Evolutionary conservation across 306 rosid species (phyloP).

Genomic region (Casuarina glauca): DNA sequence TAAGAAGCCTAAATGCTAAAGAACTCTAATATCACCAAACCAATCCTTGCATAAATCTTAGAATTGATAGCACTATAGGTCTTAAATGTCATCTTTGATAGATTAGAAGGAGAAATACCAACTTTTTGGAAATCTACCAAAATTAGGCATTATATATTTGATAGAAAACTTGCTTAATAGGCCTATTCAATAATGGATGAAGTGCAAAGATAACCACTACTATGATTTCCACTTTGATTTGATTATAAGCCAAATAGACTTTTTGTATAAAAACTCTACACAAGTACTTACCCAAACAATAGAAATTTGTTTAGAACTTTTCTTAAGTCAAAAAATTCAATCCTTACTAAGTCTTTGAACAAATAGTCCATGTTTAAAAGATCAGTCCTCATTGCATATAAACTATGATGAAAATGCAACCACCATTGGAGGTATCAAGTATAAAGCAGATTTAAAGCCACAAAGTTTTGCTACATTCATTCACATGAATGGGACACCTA

Average conservation of each 20-base stretch:
- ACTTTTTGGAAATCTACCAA: background rate
- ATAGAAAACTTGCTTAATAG: conserved; percentile 29
- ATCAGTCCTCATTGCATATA: conserved; percentile 41
- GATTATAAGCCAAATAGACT: conserved; percentile 2
- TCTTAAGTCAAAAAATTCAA: background rate
- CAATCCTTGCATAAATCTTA: conserved; percentile 19
- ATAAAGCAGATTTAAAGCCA: conserved; percentile 46
- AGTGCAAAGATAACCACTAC: conserved; percentile 16
- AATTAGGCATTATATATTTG: conserved; percentile 25
- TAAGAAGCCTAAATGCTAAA: conserved; percentile 31
- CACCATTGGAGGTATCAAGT: conserved; percentile 39
- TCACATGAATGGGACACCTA: conserved; percentile 21
- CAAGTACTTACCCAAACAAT: background rate
- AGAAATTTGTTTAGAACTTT: conserved; percentile 32
- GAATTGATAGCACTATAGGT: background rate
- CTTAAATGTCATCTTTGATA: conserved; percentile 36
- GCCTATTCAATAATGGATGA: conserved; percentile 34
- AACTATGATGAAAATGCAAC: conserved; percentile 60
- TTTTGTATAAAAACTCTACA: conserved; percentile 32
- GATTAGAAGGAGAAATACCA: conserved; percentile 29
- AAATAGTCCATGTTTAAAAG: conserved; percentile 24
- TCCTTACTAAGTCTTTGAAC: conserved; percentile 3
- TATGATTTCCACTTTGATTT: conserved; percentile 1
- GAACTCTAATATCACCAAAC: conserved; percentile 25
- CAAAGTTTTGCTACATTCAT: conserved; percentile 52